Base-by-base conservation (phyloP, 225 moss, liverwort and hornwort genomes). In the Lunularia cruciata region DNA sequence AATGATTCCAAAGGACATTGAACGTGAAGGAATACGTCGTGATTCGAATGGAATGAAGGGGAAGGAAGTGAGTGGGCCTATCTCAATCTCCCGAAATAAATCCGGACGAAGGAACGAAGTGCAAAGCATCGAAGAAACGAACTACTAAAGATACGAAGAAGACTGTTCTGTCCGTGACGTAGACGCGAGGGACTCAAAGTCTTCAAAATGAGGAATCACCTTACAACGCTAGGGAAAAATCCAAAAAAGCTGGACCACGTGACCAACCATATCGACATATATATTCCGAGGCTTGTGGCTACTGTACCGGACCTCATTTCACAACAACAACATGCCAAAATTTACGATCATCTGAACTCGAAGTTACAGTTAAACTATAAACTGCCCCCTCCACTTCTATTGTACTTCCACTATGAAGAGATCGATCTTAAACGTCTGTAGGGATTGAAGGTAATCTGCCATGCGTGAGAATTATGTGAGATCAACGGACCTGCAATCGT, bases 311-410 rank as follows among this genome's bases (percentile, higher is more conserved):
- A 28, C 22, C 54, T 27, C 28, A 54, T 54, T 54, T 28, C 54
- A 6, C 54, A 26, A 54, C 54, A 54, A 54, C 54, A 54, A 54
- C 27, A 54, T 25, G 54, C 54, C 54, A 54, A 54, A 54, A n/a
- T n/a, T 54, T 9, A 27, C 0, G 27, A 54, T 26, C 3, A 9
- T 27, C 54, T 54, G 54, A 54, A 26, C 9, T 54, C 28, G 54
- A 54, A 54, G 9, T 23, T 54, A 28, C 54, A 25, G 54, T 54
- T 27, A 27, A 54, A 54, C 54, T 0, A 54, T 11, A 54, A 54
- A 54, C 54, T 25, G 27, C 52, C 26, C 22, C 54, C 28, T 54
- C 54, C 26, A 54, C 54, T 54, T 54, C 54, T 11, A 5, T 54
- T 28, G n/a, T n/a, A n/a, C n/a, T n/a, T n/a, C n/a, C n/a, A n/a